These are phyloP conservation scores for Aspergillus phoenicis DNA, from an alignment of 2,329 filamentous ascomycete genomes.

Conservation along the genomic window DNA sequence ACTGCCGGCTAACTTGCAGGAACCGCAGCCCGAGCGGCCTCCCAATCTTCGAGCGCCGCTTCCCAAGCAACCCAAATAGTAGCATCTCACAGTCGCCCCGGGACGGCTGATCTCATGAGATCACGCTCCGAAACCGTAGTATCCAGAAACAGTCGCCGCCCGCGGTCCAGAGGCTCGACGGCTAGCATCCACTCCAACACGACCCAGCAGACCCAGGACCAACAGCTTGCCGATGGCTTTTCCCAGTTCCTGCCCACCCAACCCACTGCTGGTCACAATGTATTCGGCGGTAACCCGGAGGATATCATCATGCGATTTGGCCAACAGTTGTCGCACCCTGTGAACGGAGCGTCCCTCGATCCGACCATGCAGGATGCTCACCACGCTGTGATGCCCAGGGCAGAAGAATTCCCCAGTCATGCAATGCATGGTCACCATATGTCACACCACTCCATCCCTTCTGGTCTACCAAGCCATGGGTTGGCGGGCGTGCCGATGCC, in stretches of 20 bases:
- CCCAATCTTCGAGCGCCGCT: slow-evolving; percentile 40
- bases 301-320: slow-evolving; percentile 51
- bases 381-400: slow-evolving; percentile 36
- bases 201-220: slow-evolving; percentile 48
- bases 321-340: slow-evolving; percentile 44
- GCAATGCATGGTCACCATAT: slow-evolving; percentile 38
- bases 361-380: slow-evolving; percentile 42
- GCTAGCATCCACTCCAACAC: slow-evolving; percentile 52
- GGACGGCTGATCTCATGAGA: slow-evolving; percentile 44
- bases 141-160: slow-evolving; percentile 45
- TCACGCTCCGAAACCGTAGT: slow-evolving; percentile 45
- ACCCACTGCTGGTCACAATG: slow-evolving; percentile 34
- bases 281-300: slow-evolving; percentile 45
- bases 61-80: slow-evolving; percentile 43
- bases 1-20: slow-evolving; percentile 18
- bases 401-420: slow-evolving; percentile 43
- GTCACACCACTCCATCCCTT: slow-evolving; percentile 39
- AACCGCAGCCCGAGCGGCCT: slow-evolving; percentile 38
- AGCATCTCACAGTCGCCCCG: slow-evolving; percentile 43
- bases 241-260: slow-evolving; percentile 43
- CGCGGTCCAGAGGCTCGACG: slow-evolving; percentile 50
- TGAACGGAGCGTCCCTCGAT: slow-evolving; percentile 39
- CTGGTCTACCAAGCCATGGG: slow-evolving; percentile 39
- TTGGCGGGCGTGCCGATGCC: slow-evolving; percentile 36
- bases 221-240: slow-evolving; percentile 43